A percentile compares a stretch with the other conserved stretches of the same genome.
Evolutionary conservation across 2,329 filamentous ascomycete species (phyloP).

Genomic region (Tolypocladium capitatum): DNA sequence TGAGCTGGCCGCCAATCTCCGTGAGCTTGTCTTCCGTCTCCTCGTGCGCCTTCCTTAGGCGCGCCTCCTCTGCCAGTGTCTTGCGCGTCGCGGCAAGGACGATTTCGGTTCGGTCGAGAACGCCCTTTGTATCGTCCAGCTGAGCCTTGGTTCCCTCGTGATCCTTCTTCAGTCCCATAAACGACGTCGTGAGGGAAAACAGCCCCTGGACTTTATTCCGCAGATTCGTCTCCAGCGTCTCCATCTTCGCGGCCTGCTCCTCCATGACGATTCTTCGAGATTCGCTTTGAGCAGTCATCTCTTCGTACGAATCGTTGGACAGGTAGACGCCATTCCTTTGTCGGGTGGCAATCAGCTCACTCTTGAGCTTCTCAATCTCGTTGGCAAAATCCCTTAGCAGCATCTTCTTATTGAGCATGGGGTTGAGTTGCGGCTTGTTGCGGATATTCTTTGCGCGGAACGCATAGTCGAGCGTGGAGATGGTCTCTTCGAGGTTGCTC

Average conservation of each 20-base stretch:
- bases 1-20: slow-evolving; percentile 58
- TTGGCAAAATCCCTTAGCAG: slow-evolving; percentile 77
- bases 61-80: slow-evolving; percentile 64
- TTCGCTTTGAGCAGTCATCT: slow-evolving; percentile 84
- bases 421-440: slow-evolving; percentile 94
- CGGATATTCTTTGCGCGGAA: slow-evolving; percentile 97
- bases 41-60: slow-evolving; percentile 71
- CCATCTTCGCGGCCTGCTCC: slow-evolving; percentile 83
- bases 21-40: slow-evolving; percentile 69
- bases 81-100: slow-evolving; percentile 67
- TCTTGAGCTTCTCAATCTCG: slow-evolving; percentile 91
- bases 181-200: slow-evolving; percentile 71
- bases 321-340: slow-evolving; percentile 94
- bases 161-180: slow-evolving; percentile 80
- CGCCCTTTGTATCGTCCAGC: slow-evolving; percentile 66
- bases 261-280: slow-evolving; percentile 82
- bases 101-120: slow-evolving; percentile 79
- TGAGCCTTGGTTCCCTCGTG: slow-evolving; percentile 61
- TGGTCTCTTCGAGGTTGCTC: slow-evolving; percentile 93
- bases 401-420: slow-evolving; percentile 84
- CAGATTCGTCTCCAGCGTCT: slow-evolving; percentile 80
- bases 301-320: slow-evolving; percentile 76
- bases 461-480: slow-evolving; percentile 94
- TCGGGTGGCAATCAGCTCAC: slow-evolving; percentile 80
- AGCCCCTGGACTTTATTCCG: slow-evolving; percentile 91